Conservation (phyloP, 2,329 filamentous ascomycete species). For the Diplocarpon rosae region DNA sequence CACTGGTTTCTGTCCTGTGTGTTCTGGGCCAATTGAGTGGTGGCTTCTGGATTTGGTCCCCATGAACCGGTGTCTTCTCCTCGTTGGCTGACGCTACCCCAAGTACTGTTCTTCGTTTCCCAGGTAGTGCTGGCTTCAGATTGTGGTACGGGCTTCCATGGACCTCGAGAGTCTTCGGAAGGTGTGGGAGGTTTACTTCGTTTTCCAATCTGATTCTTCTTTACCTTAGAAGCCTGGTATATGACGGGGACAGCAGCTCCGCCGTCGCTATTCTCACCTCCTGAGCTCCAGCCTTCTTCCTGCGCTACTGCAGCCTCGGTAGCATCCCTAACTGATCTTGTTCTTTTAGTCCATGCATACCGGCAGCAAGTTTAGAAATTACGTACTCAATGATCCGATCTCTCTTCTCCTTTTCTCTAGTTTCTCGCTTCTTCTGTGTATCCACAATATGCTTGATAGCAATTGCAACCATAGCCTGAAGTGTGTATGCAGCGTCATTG, state of each 20-base stretch:
- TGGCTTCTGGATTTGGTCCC: not conserved
- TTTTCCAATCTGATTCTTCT: conserved; percentile 1
- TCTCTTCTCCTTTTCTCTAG: conserved; percentile 13
- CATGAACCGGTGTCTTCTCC: not conserved
- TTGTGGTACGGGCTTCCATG: not conserved
- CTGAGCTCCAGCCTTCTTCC: conserved; percentile 21
- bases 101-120: not conserved
- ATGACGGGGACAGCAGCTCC: conserved; percentile 9
- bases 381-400: conserved; percentile 13
- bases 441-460: conserved; percentile 30
- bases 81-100: not conserved
- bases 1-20: not conserved
- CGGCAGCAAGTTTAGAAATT: not conserved
- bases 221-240: not conserved
- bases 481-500: conserved; percentile 74
- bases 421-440: conserved; percentile 7
- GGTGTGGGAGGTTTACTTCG: not conserved
- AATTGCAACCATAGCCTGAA: conserved; percentile 61
- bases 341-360: not conserved
- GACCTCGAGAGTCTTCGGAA: not conserved
- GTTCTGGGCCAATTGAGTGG: not conserved
- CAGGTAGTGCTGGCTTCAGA: not conserved
- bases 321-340: conserved; percentile 11
- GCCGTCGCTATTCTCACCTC: conserved; percentile 20
- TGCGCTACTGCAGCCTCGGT: conserved; percentile 4